Percentiles rank a stretch among this genome's conserved stretches.
Evolutionary conservation across 257 asterid genomes (phyloP).

Genomic region (Nicotiana benthamiana): DNA sequence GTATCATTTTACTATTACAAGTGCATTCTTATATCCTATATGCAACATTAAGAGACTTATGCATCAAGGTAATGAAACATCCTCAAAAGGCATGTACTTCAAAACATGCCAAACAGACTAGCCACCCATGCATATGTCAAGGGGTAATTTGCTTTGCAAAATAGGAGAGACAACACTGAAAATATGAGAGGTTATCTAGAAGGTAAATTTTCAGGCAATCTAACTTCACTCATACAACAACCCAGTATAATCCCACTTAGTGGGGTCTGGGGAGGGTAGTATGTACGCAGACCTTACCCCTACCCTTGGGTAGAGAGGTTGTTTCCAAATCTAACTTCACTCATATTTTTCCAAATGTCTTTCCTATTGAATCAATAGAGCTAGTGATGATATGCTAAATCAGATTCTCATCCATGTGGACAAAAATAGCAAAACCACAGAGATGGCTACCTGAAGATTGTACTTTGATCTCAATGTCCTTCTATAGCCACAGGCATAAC

Average conservation of each 20-base stretch:
- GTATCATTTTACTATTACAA: neutral
- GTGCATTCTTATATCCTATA: neutral
- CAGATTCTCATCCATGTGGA: neutral
- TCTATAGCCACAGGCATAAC: constrained; percentile 85
- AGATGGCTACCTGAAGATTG: constrained; percentile 61
- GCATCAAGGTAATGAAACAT: neutral
- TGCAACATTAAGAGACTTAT: neutral
- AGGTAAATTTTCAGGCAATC: neutral
- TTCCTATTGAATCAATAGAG: neutral
- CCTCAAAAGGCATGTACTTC: neutral
- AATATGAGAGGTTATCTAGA: neutral
- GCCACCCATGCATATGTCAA: neutral
- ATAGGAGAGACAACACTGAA: neutral
- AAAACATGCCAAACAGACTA: neutral
- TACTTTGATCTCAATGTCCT: constrained; percentile 65
- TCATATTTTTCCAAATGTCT: neutral
- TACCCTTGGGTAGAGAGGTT: too few species aligned
- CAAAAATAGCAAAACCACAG: neutral
- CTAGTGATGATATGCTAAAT: neutral
- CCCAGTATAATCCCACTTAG: too few species aligned
- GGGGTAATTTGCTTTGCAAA: neutral
- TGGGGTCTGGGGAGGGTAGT: too few species aligned
- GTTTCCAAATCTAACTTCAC: neutral
- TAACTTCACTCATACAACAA: neutral
- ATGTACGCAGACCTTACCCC: too few species aligned